Percentiles rank a stretch among this genome's conserved stretches.
These are phyloP conservation scores for Blastomyces silverae DNA, from an alignment of 2,329 filamentous ascomycete genomes.

Conservation along the genomic window DNA sequence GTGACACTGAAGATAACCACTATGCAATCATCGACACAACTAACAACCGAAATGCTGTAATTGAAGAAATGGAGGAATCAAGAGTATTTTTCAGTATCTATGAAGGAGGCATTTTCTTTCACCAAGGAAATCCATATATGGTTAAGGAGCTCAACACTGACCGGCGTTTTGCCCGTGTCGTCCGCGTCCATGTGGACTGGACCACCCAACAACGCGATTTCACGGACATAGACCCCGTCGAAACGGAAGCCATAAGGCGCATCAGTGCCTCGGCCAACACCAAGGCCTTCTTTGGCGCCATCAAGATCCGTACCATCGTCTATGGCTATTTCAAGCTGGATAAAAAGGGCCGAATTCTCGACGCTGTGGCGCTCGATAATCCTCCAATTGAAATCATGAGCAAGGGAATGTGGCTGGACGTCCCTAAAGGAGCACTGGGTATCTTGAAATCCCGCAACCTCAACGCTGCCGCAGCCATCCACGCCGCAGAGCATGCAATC, in stretches of 20 bases:
- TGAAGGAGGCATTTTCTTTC: constrained; percentile 92
- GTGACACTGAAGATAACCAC: constrained; percentile 83
- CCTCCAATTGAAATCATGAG: constrained; percentile 77
- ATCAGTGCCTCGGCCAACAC: constrained; percentile 55
- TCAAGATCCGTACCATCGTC: constrained; percentile 79
- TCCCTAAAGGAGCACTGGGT: constrained; percentile 70
- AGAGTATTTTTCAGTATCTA: constrained; percentile 95
- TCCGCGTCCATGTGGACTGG: constrained; percentile 88
- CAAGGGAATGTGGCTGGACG: constrained; percentile 93
- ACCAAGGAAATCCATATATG: constrained; percentile 89
- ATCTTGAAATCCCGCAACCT: constrained; percentile 67
- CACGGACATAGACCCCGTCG: constrained; percentile 87
- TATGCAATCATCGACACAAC: constrained; percentile 87
- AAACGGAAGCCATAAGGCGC: constrained; percentile 77
- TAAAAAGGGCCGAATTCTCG: constrained; percentile 72
- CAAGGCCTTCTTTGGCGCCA: constrained; percentile 75
- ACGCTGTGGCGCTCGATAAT: constrained; percentile 88
- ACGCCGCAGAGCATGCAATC: constrained; percentile 88
- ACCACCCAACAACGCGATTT: constrained; percentile 87
- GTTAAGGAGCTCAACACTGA: constrained; percentile 83
- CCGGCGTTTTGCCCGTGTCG: constrained; percentile 74
- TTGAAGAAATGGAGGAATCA: constrained; percentile 87
- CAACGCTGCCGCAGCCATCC: constrained; percentile 82
- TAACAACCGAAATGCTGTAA: constrained; percentile 69
- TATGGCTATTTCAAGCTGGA: constrained; percentile 99